Conservation (phyloP, 352 stramenopile species). For the Phytophthora multivora region DNA sequence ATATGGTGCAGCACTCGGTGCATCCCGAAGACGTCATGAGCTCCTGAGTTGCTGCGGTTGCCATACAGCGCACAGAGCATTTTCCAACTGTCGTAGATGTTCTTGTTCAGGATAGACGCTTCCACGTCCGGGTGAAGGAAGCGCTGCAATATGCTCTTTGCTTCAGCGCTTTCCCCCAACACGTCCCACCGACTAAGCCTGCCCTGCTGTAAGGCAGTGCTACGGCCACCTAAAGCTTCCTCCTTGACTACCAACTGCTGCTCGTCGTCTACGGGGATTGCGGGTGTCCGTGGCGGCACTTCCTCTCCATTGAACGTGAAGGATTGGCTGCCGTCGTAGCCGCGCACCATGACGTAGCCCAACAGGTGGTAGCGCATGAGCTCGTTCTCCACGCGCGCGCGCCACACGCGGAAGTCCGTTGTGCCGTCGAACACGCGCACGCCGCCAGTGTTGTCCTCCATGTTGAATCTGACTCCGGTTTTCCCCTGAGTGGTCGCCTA, state of each 20-base stretch:
- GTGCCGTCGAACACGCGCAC: slow-evolving; percentile 47
- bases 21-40: slow-evolving; percentile 46
- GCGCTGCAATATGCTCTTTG: slow-evolving; percentile 53
- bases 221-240: slow-evolving; percentile 14
- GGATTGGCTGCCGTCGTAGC: slow-evolving; percentile 52
- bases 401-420: slow-evolving; percentile 52
- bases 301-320: slow-evolving; percentile 52
- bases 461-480: neutral
- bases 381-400: slow-evolving; percentile 52
- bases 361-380: slow-evolving; percentile 56
- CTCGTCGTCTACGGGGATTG: slow-evolving; percentile 30
- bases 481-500: neutral
- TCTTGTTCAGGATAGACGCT: slow-evolving; percentile 51
- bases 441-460: slow-evolving; percentile 19
- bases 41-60: slow-evolving; percentile 34
- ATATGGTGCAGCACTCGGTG: slow-evolving; percentile 52
- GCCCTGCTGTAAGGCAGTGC: slow-evolving; percentile 2
- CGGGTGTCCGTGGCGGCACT: slow-evolving; percentile 35
- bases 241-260: slow-evolving; percentile 27
- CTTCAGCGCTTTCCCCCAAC: slow-evolving; percentile 45
- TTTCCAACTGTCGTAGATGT: slow-evolving; percentile 55
- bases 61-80: slow-evolving; percentile 53
- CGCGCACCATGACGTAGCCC: slow-evolving; percentile 49
- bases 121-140: slow-evolving; percentile 54
- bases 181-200: slow-evolving; percentile 45